Percentiles rank a stretch among this genome's conserved stretches.
Conservation (phyloP, 169 alveolate genomes). For the Plasmodium sp. region DNA sequence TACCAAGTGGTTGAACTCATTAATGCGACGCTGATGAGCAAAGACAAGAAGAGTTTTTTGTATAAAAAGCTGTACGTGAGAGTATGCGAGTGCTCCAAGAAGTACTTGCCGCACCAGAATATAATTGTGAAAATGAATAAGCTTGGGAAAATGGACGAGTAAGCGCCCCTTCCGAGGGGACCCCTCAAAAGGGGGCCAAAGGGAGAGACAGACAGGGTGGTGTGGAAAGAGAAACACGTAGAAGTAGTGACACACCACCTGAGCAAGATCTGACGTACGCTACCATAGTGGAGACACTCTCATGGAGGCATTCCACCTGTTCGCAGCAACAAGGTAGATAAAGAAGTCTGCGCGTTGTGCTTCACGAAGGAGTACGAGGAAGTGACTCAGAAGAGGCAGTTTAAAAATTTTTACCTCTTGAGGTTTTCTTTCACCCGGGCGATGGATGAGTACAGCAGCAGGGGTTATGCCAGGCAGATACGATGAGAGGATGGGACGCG, state of each 20-base stretch:
- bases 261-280: background rate
- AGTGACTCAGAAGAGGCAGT: conserved; percentile 28
- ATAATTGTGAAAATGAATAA: conserved; percentile 25
- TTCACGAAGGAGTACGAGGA: conserved; percentile 57
- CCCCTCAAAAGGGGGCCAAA: background rate
- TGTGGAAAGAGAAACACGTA: background rate
- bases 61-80: conserved; percentile 55
- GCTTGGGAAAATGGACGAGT: conserved; percentile 49
- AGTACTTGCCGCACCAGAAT: conserved; percentile 46
- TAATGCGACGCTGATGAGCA: conserved; percentile 40
- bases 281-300: background rate
- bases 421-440: conserved; percentile 42
- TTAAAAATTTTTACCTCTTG: conserved; percentile 46
- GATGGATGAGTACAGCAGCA: conserved; percentile 43
- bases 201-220: background rate
- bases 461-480: conserved; percentile 6
- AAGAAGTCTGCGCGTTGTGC: conserved; percentile 29
- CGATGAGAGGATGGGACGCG: background rate
- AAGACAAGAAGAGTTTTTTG: conserved; percentile 55
- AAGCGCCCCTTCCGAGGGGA: background rate
- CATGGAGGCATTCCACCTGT: background rate
- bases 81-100: conserved; percentile 52
- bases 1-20: conserved; percentile 48
- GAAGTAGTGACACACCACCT: background rate
- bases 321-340: conserved; percentile 17